A percentile compares a stretch with the other conserved stretches of the same genome.
phyloP scores from a whole-genome alignment of 805 yeast genomes.

The Candida khao-thaluensis region DNA sequence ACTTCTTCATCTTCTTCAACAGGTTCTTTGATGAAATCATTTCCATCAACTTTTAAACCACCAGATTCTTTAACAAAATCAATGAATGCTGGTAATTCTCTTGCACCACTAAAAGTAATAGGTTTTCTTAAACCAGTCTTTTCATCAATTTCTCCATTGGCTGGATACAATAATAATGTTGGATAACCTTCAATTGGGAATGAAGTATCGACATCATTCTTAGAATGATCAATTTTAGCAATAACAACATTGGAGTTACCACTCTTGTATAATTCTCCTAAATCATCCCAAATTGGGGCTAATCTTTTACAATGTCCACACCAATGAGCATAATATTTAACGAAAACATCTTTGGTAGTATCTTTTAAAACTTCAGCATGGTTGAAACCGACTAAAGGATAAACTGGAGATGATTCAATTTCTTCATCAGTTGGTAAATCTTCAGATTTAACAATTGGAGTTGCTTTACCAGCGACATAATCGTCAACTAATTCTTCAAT shows the following conservation, averaged over 20 bases:
- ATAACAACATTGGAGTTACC: conserved; percentile 49
- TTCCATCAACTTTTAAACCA: conserved; percentile 58
- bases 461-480: conserved; percentile 61
- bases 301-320: conserved; percentile 94
- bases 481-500: conserved; percentile 63
- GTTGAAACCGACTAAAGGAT: conserved; percentile 78
- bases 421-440: conserved; percentile 82
- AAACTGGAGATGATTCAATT: conserved; percentile 53
- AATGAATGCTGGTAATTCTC: conserved; percentile 71
- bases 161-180: conserved; percentile 87
- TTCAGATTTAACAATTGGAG: conserved; percentile 80
- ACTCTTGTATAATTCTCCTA: conserved; percentile 63
- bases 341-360: conserved; percentile 65
- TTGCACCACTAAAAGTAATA: conserved; percentile 62
- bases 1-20: conserved; percentile 24
- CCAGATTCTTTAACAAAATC: conserved; percentile 72
- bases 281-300: conserved; percentile 85
- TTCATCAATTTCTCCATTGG: conserved; percentile 47
- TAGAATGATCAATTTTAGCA: conserved; percentile 88
- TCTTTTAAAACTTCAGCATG: conserved; percentile 68
- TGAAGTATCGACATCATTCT: conserved; percentile 77
- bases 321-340: conserved; percentile 96
- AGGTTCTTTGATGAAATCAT: conserved; percentile 25
- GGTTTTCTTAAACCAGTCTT: conserved; percentile 49
- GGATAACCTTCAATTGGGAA: conserved; percentile 83